Conservation (phyloP, 31 red algal species). For the Pterothamnion heteromorphum region DNA sequence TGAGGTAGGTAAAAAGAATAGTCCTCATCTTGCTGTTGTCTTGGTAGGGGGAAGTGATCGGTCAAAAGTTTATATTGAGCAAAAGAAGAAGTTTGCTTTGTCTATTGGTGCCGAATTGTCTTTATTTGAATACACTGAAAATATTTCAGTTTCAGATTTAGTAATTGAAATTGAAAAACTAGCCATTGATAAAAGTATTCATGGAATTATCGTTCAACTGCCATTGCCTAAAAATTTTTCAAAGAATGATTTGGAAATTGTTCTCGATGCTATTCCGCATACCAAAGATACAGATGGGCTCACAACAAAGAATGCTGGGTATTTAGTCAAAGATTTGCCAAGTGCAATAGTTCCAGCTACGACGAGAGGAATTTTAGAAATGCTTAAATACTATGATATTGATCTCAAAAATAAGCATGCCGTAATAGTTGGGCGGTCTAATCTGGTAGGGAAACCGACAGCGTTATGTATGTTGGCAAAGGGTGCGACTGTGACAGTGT, state of each 20-base stretch:
- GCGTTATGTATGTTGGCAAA: not conserved
- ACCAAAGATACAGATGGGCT: not conserved
- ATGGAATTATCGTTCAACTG: conserved; percentile 88
- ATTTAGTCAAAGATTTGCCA: not conserved
- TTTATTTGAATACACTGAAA: conserved; percentile 63
- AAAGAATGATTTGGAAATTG: conserved; percentile 8
- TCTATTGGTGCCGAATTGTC: conserved; percentile 77
- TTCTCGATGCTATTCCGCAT: not conserved
- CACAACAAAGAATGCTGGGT: not conserved
- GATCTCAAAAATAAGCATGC: not conserved
- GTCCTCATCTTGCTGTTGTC: conserved; percentile 75
- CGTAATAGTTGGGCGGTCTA: not conserved
- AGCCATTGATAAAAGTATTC: conserved; percentile 61
- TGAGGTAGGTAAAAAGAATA: no score
- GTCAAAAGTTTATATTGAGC: conserved; percentile 73
- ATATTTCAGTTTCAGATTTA: conserved; percentile 56
- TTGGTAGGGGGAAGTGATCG: conserved; percentile 75
- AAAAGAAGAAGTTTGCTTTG: conserved; percentile 69
- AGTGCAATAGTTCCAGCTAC: not conserved
- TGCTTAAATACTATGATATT: not conserved
- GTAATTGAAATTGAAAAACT: conserved; percentile 68
- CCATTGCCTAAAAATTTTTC: conserved; percentile 79
- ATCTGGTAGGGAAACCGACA: not conserved
- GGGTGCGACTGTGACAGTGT: not conserved
- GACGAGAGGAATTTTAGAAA: not conserved